A percentile compares a stretch with the other conserved stretches of the same genome.
Conservation (phyloP, 306 rosid species). For the Rubus idaeus region DNA sequence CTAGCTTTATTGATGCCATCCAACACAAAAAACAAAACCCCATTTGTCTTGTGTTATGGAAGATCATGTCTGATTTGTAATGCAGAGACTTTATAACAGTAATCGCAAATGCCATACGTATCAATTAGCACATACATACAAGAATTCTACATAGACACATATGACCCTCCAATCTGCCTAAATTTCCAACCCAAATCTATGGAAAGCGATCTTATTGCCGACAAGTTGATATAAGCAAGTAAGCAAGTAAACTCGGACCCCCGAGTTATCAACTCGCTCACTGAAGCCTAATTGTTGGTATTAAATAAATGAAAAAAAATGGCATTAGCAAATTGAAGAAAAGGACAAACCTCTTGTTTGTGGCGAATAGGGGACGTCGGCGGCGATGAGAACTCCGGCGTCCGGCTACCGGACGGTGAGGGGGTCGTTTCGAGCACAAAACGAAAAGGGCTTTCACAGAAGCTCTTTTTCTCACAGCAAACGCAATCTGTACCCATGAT, state of each 20-base stretch:
- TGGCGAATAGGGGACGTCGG: conserved; percentile 48
- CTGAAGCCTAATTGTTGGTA: neutral
- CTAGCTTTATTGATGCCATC: conserved; percentile 16
- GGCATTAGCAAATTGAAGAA: neutral
- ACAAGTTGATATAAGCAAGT: neutral
- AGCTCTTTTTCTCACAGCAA: conserved; percentile 11
- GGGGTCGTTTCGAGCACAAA: conserved; percentile 52
- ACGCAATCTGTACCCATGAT: conserved; percentile 18
- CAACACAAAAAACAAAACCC: conserved; percentile 33
- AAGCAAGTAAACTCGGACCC: conserved; percentile 2
- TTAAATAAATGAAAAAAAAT: neutral
- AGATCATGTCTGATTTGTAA: neutral
- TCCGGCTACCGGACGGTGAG: conserved; percentile 43
- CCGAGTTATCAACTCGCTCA: conserved; percentile 23
- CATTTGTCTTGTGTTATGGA: neutral
- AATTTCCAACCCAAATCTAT: neutral
- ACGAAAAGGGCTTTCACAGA: conserved; percentile 69
- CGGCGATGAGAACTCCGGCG: conserved; percentile 73
- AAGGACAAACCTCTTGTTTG: conserved; percentile 55
- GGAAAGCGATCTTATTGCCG: conserved; percentile 10
- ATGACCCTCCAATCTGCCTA: conserved; percentile 22
- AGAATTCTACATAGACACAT: conserved; percentile 35
- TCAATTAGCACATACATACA: conserved; percentile 24
- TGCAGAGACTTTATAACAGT: conserved; percentile 30
- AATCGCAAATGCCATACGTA: conserved; percentile 28